These are phyloP conservation scores for Dionaea muscipula DNA, from an alignment of 179 eudicot genomes.

Conservation along the genomic window DNA sequence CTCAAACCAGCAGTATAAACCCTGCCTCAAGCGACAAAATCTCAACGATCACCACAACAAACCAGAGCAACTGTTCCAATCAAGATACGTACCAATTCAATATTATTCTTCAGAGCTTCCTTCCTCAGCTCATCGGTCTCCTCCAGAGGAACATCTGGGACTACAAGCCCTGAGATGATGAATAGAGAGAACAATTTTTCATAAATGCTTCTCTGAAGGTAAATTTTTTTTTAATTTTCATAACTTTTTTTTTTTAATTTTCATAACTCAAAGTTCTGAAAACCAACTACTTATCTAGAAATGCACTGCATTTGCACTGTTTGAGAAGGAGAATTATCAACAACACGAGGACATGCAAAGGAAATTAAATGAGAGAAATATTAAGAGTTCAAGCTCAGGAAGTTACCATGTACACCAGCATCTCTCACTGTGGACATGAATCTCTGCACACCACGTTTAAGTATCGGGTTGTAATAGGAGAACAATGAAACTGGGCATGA, in stretches of 20 bases:
- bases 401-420: constrained; percentile 77
- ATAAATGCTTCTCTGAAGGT: too few species aligned
- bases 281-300: too few species aligned
- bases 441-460: constrained; percentile 70
- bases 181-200: background rate
- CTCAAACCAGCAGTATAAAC: too few species aligned
- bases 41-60: too few species aligned
- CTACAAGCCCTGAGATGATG: constrained; percentile 56
- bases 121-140: constrained; percentile 68
- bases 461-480: constrained; percentile 88
- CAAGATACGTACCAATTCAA: constrained; percentile 62
- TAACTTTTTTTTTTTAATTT: too few species aligned
- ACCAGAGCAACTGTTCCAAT: too few species aligned
- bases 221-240: too few species aligned
- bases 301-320: too few species aligned
- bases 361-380: background rate
- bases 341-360: background rate
- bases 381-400: constrained; percentile 1
- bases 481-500: constrained; percentile 86
- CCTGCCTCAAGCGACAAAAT: too few species aligned
- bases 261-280: background rate
- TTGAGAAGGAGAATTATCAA: too few species aligned
- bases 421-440: constrained; percentile 78
- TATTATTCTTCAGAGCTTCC: constrained; percentile 59
- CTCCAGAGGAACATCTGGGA: constrained; percentile 95